Conservation (phyloP, 352 stramenopile species). For the Peronospora destructor region DNA sequence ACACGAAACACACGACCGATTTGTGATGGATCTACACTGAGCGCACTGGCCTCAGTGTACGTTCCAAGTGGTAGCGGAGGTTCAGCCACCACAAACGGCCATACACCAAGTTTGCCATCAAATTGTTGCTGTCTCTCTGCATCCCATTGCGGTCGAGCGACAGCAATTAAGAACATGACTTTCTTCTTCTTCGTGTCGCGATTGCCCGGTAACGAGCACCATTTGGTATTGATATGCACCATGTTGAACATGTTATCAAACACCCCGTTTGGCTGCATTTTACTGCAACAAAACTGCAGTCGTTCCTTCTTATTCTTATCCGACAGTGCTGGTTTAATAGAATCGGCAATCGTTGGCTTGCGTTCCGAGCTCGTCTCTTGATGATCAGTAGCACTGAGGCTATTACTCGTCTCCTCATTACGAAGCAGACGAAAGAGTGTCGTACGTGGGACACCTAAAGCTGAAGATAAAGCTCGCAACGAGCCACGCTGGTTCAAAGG, state of each 20-base stretch:
- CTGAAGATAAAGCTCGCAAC: conserved; percentile 30
- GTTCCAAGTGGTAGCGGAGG: conserved; percentile 8
- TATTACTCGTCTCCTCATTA: conserved; percentile 16
- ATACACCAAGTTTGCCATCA: conserved; percentile 39
- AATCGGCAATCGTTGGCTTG: conserved; percentile 20
- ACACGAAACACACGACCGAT: conserved; percentile 15
- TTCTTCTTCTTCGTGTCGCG: conserved; percentile 31
- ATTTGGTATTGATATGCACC: conserved; percentile 40
- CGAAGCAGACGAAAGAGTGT: conserved; percentile 34
- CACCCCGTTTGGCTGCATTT: conserved; percentile 31
- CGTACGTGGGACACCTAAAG: conserved; percentile 32
- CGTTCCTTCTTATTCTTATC: conserved; percentile 37
- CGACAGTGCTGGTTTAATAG: conserved; percentile 30
- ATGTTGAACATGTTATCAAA: conserved; percentile 40
- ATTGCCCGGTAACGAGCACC: conserved; percentile 21
- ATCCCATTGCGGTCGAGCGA: conserved; percentile 40
- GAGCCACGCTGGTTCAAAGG: conserved; percentile 32
- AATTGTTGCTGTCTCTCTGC: conserved; percentile 24
- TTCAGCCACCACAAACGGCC: conserved; percentile 24
- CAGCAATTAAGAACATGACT: conserved; percentile 37
- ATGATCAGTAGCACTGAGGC: background rate
- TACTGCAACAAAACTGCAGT: conserved; percentile 29
- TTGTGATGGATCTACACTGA: conserved; percentile 4
- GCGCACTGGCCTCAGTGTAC: conserved; percentile 3
- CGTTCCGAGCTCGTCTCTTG: conserved; percentile 10